Conservation (phyloP, 805 yeast species). For the Gaillardinia entomophila region DNA sequence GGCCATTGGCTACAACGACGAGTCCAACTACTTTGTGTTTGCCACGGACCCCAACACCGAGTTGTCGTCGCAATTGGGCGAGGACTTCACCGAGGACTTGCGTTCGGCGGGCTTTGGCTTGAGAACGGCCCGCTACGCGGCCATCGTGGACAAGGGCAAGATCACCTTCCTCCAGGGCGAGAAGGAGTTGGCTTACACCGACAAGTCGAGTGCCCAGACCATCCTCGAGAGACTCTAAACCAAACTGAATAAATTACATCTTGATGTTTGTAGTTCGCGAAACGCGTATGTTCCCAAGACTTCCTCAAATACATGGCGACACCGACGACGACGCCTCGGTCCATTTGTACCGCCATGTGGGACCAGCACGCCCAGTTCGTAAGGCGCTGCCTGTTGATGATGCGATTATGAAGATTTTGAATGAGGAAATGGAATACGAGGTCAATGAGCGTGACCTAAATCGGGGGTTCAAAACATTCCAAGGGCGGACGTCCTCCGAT, state of each 20-base stretch:
- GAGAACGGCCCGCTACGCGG: conserved; percentile 69
- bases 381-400: conserved; percentile 9
- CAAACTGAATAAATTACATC: no score
- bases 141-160: conserved; percentile 50
- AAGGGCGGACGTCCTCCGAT: conserved; percentile 3
- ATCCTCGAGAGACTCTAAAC: conserved; percentile 16
- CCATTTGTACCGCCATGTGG: conserved; percentile 31
- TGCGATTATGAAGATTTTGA: conserved; percentile 13
- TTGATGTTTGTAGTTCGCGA: no score
- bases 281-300: conserved; percentile 30
- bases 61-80: conserved; percentile 57
- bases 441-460: conserved; percentile 3
- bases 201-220: conserved; percentile 18
- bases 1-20: conserved; percentile 37
- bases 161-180: conserved; percentile 29
- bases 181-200: conserved; percentile 18
- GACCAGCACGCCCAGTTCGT: conserved; percentile 31
- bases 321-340: conserved; percentile 40
- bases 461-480: neutral
- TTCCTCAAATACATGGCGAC: conserved; percentile 33
- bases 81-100: conserved; percentile 40
- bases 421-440: conserved; percentile 5
- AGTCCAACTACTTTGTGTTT: conserved; percentile 39
- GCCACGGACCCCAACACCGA: conserved; percentile 62
- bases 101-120: conserved; percentile 48